Conservation (phyloP, 1,284 basidiomycete species). For the Chalciporus sp. region DNA sequence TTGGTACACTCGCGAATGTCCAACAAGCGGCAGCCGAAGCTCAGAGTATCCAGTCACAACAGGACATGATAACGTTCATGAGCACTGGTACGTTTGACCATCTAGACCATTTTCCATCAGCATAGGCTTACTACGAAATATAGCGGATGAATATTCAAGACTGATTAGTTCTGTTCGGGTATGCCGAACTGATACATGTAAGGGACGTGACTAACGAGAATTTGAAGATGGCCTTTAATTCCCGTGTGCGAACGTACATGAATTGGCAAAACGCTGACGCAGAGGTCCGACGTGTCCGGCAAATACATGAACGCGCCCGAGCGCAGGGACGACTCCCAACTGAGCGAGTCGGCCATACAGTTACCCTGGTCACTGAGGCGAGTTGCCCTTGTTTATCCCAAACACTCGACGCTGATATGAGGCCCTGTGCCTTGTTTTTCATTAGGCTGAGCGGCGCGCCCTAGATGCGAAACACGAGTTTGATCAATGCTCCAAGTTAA, state of each 20-base stretch:
- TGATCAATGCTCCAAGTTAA: conserved; percentile 83
- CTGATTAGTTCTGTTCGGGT: conserved; percentile 90
- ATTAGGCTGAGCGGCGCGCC: conserved; percentile 76
- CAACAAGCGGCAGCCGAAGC: conserved; percentile 71
- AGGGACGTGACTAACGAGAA: conserved; percentile 1
- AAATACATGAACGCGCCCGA: conserved; percentile 80
- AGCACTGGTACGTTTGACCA: conserved; percentile 56
- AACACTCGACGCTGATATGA: conserved; percentile 5
- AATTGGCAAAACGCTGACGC: conserved; percentile 80
- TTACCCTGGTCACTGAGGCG: conserved; percentile 82
- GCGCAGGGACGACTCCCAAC: conserved; percentile 68
- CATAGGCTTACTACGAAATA: conserved; percentile 14
- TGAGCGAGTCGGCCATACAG: conserved; percentile 66
- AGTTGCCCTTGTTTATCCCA: background rate
- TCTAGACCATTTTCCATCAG: background rate
- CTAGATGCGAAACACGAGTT: conserved; percentile 85
- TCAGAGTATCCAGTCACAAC: conserved; percentile 72
- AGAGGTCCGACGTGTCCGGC: conserved; percentile 72
- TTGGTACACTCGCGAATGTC: conserved; percentile 73
- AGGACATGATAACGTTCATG: conserved; percentile 78
- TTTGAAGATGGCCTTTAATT: conserved; percentile 77
- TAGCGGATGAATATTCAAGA: conserved; percentile 90
- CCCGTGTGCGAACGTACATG: conserved; percentile 83
- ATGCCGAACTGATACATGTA: conserved; percentile 13
- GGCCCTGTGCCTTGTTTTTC: background rate